phyloP scores from a whole-genome alignment of 129 eudicot genomes.

The Daucus carota region DNA sequence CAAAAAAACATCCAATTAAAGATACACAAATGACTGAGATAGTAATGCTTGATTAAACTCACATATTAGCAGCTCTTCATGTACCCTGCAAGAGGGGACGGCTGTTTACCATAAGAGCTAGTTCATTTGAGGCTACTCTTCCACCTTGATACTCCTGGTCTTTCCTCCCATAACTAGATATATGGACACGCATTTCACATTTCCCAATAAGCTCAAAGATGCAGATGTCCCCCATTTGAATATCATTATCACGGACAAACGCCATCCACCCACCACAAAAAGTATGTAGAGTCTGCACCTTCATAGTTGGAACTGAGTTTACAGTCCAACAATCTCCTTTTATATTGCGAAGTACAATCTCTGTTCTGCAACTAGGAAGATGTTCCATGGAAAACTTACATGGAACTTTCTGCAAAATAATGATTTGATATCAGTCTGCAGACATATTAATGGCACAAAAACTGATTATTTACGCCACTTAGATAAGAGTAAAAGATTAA shows the following conservation, averaged over 20 bases:
- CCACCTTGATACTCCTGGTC: conserved; percentile 32
- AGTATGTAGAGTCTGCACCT: conserved; percentile 68
- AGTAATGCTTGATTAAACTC: neutral
- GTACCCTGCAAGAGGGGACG: conserved; percentile 13
- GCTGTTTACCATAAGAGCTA: conserved; percentile 20
- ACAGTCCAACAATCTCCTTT: conserved; percentile 82
- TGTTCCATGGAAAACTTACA: conserved; percentile 65
- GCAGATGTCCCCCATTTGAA: conserved; percentile 80
- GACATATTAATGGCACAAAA: neutral
- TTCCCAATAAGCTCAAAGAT: conserved; percentile 79
- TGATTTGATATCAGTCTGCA: conserved; percentile 9
- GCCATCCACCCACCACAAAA: conserved; percentile 97
- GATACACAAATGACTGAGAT: neutral
- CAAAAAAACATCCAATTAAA: neutral
- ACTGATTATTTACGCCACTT: neutral
- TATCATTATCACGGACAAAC: conserved; percentile 74
- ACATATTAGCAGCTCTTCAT: neutral
- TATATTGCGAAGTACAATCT: conserved; percentile 55
- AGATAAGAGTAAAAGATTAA: neutral
- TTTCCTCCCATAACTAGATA: conserved; percentile 41
- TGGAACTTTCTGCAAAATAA: conserved; percentile 50
- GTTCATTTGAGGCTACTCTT: conserved; percentile 26
- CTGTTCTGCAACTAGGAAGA: conserved; percentile 62
- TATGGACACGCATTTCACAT: conserved; percentile 70
- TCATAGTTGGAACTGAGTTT: conserved; percentile 52